These are phyloP conservation scores for Rubia balearica DNA, from an alignment of 305 asterid genomes.

Conservation along the genomic window DNA sequence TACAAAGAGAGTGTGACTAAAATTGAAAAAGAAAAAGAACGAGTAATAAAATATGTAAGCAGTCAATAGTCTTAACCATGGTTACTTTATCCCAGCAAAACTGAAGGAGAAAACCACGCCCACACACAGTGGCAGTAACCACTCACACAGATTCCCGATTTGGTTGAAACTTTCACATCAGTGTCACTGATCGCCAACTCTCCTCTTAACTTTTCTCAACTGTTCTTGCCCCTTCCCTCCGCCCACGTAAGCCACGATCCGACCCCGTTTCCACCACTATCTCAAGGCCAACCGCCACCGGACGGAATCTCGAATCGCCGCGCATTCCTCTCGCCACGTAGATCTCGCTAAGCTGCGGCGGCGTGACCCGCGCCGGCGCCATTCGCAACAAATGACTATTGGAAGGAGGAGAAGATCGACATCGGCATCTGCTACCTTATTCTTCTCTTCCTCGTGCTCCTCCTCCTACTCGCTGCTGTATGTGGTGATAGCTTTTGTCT, in stretches of 20 bases:
- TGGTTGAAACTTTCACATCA: background rate
- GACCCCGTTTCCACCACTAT: background rate
- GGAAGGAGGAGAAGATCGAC: slow-evolving; percentile 38
- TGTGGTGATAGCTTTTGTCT: slow-evolving; percentile 5
- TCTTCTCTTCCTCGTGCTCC: background rate
- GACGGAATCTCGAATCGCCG: background rate
- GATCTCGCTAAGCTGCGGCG: slow-evolving; percentile 38
- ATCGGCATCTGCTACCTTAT: slow-evolving; percentile 19
- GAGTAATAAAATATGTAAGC: too few relatives aligned
- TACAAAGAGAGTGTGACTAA: background rate
- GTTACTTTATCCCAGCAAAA: background rate
- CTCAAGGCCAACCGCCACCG: background rate
- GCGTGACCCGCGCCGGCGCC: slow-evolving; percentile 54
- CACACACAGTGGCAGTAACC: background rate
- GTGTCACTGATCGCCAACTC: background rate
- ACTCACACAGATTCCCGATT: background rate
- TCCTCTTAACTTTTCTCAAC: background rate
- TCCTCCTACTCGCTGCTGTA: slow-evolving; percentile 7
- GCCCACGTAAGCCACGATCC: background rate
- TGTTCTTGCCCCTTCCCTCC: background rate
- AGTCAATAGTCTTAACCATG: background rate
- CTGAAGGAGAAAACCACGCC: background rate
- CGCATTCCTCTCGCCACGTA: background rate
- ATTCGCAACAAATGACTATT: slow-evolving; percentile 21
- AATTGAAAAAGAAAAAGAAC: too few relatives aligned